Evolutionary conservation across 2,329 filamentous ascomycete species (phyloP).

Genomic region (Apiospora pterosperma): DNA sequence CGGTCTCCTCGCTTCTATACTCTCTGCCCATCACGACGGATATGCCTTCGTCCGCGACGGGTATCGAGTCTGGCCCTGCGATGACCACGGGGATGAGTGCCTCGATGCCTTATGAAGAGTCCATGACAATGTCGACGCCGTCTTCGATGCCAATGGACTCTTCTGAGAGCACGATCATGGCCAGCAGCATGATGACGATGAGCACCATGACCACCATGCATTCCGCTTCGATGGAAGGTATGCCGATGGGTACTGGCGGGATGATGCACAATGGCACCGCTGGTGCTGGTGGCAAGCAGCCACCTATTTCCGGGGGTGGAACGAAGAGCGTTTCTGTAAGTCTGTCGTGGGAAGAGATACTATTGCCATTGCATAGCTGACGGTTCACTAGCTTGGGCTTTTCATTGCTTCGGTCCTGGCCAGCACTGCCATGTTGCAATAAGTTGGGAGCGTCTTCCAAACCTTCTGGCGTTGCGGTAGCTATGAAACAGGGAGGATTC

Average conservation of each 20-base stretch:
- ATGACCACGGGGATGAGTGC: slow-evolving; percentile 1
- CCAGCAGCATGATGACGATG: background rate
- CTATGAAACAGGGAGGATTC: background rate
- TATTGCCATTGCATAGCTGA: background rate
- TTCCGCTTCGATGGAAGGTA: background rate
- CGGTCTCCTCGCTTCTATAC: background rate
- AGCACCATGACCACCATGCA: slow-evolving; percentile 4
- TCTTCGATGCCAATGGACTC: background rate
- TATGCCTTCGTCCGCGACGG: background rate
- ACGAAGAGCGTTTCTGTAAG: slow-evolving; percentile 20
- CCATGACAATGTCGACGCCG: background rate
- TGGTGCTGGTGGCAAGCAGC: slow-evolving; percentile 11
- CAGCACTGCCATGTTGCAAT: background rate
- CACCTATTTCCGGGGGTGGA: slow-evolving; percentile 14
- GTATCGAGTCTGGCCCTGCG: background rate
- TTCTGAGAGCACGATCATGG: background rate
- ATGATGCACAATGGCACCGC: background rate
- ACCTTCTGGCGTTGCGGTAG: background rate
- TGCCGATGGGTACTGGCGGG: slow-evolving; percentile 7
- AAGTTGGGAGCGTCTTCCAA: background rate
- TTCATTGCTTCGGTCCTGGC: slow-evolving; percentile 16
- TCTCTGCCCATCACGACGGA: background rate
- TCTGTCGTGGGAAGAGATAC: background rate
- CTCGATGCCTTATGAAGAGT: background rate
- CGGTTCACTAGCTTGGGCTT: slow-evolving; percentile 16